These are phyloP conservation scores for Aspergillus cavernicola DNA, from an alignment of 495 filamentous ascomycete genomes.

Conservation along the genomic window DNA sequence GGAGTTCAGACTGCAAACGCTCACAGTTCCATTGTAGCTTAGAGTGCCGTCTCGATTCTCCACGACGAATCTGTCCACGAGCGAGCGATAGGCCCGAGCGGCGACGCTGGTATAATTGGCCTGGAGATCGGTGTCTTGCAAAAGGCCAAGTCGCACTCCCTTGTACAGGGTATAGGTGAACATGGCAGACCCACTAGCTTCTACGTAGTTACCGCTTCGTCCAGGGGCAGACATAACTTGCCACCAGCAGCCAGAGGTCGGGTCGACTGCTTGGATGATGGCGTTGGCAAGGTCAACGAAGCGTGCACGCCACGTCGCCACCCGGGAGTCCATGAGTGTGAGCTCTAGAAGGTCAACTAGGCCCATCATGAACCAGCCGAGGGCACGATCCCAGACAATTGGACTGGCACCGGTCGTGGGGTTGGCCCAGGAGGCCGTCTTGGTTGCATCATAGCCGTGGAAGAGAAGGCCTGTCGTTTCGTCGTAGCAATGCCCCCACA, in stretches of 20 bases:
- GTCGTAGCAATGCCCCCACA: slow-evolving; percentile 50
- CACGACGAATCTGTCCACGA: slow-evolving; percentile 40
- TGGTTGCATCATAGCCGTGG: slow-evolving; percentile 57
- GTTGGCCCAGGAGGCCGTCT: slow-evolving; percentile 53
- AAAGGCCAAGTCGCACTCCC: slow-evolving; percentile 44
- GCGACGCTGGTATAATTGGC: slow-evolving; percentile 5
- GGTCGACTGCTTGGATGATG: slow-evolving; percentile 42
- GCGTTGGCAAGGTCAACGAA: slow-evolving; percentile 39
- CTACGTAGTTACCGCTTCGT: slow-evolving; percentile 54
- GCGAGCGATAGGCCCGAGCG: slow-evolving; percentile 36
- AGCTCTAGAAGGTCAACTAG: slow-evolving; percentile 53
- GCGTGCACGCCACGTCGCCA: slow-evolving; percentile 30
- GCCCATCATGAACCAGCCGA: slow-evolving; percentile 60
- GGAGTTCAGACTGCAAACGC: slow-evolving; percentile 49
- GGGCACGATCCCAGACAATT: slow-evolving; percentile 53
- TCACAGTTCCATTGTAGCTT: slow-evolving; percentile 52
- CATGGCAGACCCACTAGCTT: slow-evolving; percentile 58
- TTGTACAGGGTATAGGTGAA: slow-evolving; percentile 54
- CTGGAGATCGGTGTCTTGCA: slow-evolving; percentile 9
- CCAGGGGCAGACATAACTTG: slow-evolving; percentile 50
- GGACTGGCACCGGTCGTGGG: slow-evolving; percentile 51
- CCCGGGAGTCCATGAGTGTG: slow-evolving; percentile 16
- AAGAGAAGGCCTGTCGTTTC: slow-evolving; percentile 43
- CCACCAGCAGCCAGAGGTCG: slow-evolving; percentile 55
- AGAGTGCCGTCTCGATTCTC: slow-evolving; percentile 36